Percentiles rank a stretch among this genome's conserved stretches.
These are phyloP conservation scores for Polysphondylium violaceum DNA, from an alignment of 78 protist species.

Conservation along the genomic window DNA sequence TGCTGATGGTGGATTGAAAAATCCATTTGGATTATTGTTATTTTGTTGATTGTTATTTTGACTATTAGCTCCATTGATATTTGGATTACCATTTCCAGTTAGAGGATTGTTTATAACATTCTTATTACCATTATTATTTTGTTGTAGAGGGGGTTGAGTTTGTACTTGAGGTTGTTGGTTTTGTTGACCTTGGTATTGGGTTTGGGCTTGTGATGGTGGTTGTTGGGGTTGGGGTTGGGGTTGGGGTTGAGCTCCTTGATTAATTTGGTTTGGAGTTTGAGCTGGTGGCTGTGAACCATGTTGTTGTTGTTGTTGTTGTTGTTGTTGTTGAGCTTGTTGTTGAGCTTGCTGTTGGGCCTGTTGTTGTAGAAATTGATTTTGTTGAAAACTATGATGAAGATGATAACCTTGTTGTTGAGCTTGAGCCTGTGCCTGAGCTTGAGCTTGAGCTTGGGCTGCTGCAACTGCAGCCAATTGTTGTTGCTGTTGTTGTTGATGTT, in stretches of 20 bases:
- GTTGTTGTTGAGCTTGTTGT: neutral
- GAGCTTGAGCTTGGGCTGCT: neutral
- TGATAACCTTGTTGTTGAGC: neutral
- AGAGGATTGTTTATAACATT: neutral
- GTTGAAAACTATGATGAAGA: neutral
- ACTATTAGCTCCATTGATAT: neutral
- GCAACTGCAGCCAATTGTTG: neutral
- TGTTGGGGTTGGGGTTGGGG: neutral
- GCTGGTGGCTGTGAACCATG: neutral
- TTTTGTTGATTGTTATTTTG: neutral
- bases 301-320: slow-evolving; percentile 32
- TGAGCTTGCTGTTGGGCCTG: neutral
- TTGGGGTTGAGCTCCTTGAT: neutral
- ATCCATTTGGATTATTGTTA: neutral
- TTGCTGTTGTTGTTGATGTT: slow-evolving; percentile 8
- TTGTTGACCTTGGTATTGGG: neutral
- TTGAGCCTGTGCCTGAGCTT: neutral
- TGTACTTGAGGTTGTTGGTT: slow-evolving; percentile 1
- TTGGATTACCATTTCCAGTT: neutral
- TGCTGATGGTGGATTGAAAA: neutral
- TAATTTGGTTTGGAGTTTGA: neutral
- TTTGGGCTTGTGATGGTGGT: neutral
- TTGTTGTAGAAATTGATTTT: slow-evolving; percentile 2
- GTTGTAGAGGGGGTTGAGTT: neutral
- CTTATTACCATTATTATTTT: neutral